Percentiles rank a stretch among this genome's conserved stretches.
Evolutionary conservation across 192 early-diverging fungal genomes (phyloP).

Genomic region (Coemansia sp.): DNA sequence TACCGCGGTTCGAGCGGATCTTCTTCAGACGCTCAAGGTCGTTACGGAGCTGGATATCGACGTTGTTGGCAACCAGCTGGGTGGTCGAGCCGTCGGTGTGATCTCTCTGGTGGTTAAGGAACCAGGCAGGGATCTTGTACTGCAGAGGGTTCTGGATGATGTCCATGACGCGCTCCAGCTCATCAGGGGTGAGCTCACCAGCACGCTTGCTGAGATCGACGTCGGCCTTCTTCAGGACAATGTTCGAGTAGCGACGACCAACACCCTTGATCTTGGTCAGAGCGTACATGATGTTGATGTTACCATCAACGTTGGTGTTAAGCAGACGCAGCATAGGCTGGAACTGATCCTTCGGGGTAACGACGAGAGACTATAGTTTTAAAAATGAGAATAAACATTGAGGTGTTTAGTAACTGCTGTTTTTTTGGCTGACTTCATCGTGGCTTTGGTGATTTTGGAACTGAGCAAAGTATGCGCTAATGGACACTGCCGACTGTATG

Average conservation of each 20-base stretch:
- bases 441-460: no score
- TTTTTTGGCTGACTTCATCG: no score
- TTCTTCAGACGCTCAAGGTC: slow-evolving; percentile 99
- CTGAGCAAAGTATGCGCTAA: no score
- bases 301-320: slow-evolving; percentile 98
- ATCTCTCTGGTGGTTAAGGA: slow-evolving; percentile 99
- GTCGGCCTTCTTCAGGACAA: slow-evolving; percentile 99
- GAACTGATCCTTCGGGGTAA: slow-evolving; percentile 89
- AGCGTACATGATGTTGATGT: slow-evolving; percentile 93
- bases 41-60: slow-evolving; percentile 97
- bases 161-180: slow-evolving; percentile 96
- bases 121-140: slow-evolving; percentile 99
- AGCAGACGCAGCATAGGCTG: slow-evolving; percentile 98
- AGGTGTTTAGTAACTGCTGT: no score
- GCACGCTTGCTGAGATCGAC: slow-evolving; percentile 96
- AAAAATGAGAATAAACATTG: neutral
- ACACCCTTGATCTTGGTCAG: slow-evolving; percentile 97
- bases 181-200: slow-evolving; percentile 95
- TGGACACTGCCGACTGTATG: no score
- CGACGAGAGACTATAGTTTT: slow-evolving; percentile 72
- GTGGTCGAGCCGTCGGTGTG: slow-evolving; percentile 91
- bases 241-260: slow-evolving; percentile 97
- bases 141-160: slow-evolving; percentile 99
- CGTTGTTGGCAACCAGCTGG: slow-evolving; percentile 89
- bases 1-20: slow-evolving; percentile 98